Evolutionary conservation across 208 protist species (phyloP), one percentile per base, ranked within the genome.

Genomic region (Naegleria fowleri): DNA sequence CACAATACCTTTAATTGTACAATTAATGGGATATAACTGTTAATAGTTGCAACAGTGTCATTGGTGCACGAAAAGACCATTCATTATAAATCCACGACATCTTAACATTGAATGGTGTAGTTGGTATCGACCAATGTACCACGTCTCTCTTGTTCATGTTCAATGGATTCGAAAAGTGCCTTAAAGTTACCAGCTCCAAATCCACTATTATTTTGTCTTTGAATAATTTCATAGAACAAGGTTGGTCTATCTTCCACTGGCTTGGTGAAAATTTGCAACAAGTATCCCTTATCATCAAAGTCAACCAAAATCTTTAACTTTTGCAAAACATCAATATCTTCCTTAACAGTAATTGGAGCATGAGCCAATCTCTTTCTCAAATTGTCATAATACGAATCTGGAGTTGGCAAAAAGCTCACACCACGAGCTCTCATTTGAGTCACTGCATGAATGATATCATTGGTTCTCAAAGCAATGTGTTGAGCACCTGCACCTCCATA

Each of bases 261-360:
- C 84, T 95, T 94, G 40, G 95, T 97, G 91, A 97, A 97, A 58
- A 97, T 97, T 93, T 97, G 96, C 79, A 97, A 92, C n/a, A 97
- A 92, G 75, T 96, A 96, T 39, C 94, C 95, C 25, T 94, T 93
- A 0, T 97, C 95, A 92, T 97, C 96, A 79, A 94, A 96, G 90
- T 97, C 96, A 86, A 97, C 93, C 29, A 97, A 93, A 86, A 97
- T 97, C 25, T 93, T 59, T 9, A 96, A 85, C 55, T 94, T 88
- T 84, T 96, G 88, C 1, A 95, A 51, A 16, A 52, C 90, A 76
- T 95, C 91, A 25, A 97, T 33, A 91, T 95, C 92, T 86, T 93
- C 92, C 79, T 93, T 92, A 39, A 94, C 86, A 40, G 91, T 90
- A 86, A 96, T 90, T 85, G 86, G n/a, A 7, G 94, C 83, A 33